phyloP scores from a whole-genome alignment of 768 basidiomycete genomes.

The Lanmaoa pseudosensibilis region DNA sequence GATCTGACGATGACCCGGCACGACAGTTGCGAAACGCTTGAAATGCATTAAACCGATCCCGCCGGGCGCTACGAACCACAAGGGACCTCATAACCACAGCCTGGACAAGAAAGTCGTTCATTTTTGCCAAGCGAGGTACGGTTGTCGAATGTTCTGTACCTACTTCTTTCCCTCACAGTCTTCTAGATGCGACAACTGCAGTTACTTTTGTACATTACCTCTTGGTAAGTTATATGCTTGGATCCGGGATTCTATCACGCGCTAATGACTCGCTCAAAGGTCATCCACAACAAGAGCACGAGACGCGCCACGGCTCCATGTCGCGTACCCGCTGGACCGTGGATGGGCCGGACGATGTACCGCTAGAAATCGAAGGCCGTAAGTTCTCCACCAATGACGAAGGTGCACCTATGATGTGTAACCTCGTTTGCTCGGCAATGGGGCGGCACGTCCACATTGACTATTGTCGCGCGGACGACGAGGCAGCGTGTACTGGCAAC shows the following conservation, averaged over 20 bases:
- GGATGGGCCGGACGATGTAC: slow-evolving; percentile 49
- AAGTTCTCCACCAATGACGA: slow-evolving; percentile 54
- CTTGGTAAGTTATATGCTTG: slow-evolving; percentile 38
- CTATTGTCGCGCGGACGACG: slow-evolving; percentile 47
- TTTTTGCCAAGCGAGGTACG: slow-evolving; percentile 52
- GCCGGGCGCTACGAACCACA: slow-evolving; percentile 42
- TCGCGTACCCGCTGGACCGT: slow-evolving; percentile 56
- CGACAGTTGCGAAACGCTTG: slow-evolving; percentile 48
- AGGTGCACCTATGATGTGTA: slow-evolving; percentile 66
- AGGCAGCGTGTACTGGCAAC: slow-evolving; percentile 38
- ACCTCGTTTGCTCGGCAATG: slow-evolving; percentile 51
- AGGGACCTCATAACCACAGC: slow-evolving; percentile 50
- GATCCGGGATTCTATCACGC: rapidly evolving
- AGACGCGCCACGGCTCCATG: slow-evolving; percentile 66
- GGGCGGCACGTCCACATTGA: slow-evolving; percentile 60
- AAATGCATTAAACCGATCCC: slow-evolving; percentile 50
- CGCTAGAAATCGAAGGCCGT: slow-evolving; percentile 54
- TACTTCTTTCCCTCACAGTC: not conserved
- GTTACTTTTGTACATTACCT: slow-evolving; percentile 59
- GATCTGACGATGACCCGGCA: not conserved
- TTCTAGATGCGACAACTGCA: slow-evolving; percentile 52
- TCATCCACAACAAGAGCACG: slow-evolving; percentile 59
- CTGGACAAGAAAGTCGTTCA: slow-evolving; percentile 47
- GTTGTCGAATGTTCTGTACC: not conserved
- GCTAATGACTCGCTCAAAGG: slow-evolving; percentile 34